Evolutionary conservation across 2,329 filamentous ascomycete species (phyloP).

Genomic region (Alternaria sp.): DNA sequence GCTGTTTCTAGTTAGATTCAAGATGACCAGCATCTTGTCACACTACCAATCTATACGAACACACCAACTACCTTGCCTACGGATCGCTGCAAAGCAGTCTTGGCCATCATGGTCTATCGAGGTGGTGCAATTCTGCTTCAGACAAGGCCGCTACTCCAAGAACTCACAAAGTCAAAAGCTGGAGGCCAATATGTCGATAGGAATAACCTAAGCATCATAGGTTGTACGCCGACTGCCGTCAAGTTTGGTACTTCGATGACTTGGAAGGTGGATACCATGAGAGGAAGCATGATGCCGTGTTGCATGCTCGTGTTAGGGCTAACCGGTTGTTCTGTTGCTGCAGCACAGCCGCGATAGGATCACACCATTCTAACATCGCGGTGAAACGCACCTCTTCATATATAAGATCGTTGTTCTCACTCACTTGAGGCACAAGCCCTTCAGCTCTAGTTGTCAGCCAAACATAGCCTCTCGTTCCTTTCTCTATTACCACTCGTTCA

Average conservation of each 20-base stretch:
- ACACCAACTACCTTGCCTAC: slow-evolving; percentile 2
- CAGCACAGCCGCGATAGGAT: slow-evolving; percentile 6
- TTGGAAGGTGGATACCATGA: slow-evolving; percentile 5
- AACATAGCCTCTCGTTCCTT: slow-evolving; percentile 24
- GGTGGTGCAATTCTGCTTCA: neutral
- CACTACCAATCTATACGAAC: slow-evolving; percentile 10
- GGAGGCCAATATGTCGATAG: neutral
- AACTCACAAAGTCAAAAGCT: neutral
- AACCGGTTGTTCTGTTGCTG: slow-evolving; percentile 16
- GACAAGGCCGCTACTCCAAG: neutral
- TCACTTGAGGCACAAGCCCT: slow-evolving; percentile 3
- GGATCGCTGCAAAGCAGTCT: neutral
- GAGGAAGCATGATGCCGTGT: slow-evolving; percentile 30
- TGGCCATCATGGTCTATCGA: neutral
- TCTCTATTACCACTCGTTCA: slow-evolving; percentile 16
- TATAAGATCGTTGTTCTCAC: slow-evolving; percentile 23
- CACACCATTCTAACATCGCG: slow-evolving; percentile 5
- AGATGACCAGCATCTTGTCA: slow-evolving; percentile 12
- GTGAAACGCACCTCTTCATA: slow-evolving; percentile 10
- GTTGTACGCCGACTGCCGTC: slow-evolving; percentile 4
- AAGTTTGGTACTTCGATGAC: slow-evolving; percentile 1
- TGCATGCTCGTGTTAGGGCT: slow-evolving; percentile 27
- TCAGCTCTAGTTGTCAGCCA: slow-evolving; percentile 17
- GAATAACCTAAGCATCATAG: neutral
- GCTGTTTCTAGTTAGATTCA: slow-evolving; percentile 9